These are phyloP conservation scores for Gentiana dahurica DNA, from an alignment of 257 asterid species.

Conservation along the genomic window DNA sequence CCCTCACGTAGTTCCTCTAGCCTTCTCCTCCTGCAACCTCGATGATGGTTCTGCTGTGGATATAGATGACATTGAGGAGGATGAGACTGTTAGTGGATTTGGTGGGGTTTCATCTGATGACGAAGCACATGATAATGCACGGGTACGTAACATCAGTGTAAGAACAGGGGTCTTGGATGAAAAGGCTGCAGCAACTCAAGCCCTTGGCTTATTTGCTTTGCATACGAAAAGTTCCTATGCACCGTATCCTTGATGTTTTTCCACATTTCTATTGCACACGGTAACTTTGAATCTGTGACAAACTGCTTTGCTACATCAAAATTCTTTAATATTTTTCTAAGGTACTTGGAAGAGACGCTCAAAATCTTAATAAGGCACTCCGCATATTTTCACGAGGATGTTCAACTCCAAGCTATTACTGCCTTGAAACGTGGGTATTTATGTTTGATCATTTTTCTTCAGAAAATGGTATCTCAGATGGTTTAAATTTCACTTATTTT, in stretches of 20 bases:
- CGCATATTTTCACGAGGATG: slow-evolving; percentile 91
- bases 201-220: slow-evolving; percentile 90
- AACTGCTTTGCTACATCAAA: slow-evolving; percentile 6
- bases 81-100: slow-evolving; percentile 65
- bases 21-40: slow-evolving; percentile 87
- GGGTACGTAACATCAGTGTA: slow-evolving; percentile 93
- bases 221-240: slow-evolving; percentile 77
- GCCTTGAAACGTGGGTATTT: slow-evolving; percentile 72
- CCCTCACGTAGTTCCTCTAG: slow-evolving; percentile 84
- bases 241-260: slow-evolving; percentile 62
- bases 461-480: slow-evolving; percentile 1
- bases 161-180: slow-evolving; percentile 98
- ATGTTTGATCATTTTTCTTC: slow-evolving; percentile 3
- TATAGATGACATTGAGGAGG: slow-evolving; percentile 82
- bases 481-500: background rate
- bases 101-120: slow-evolving; percentile 98
- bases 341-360: slow-evolving; percentile 88
- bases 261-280: background rate
- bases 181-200: slow-evolving; percentile 99
- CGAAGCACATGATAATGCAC: slow-evolving; percentile 89
- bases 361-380: slow-evolving; percentile 79
- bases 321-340: slow-evolving; percentile 42
- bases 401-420: slow-evolving; percentile 89
- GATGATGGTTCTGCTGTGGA: slow-evolving; percentile 98
- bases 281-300: background rate